Evolutionary conservation across 768 basidiomycete species (phyloP).

Genomic region (Agaricus blazei): DNA sequence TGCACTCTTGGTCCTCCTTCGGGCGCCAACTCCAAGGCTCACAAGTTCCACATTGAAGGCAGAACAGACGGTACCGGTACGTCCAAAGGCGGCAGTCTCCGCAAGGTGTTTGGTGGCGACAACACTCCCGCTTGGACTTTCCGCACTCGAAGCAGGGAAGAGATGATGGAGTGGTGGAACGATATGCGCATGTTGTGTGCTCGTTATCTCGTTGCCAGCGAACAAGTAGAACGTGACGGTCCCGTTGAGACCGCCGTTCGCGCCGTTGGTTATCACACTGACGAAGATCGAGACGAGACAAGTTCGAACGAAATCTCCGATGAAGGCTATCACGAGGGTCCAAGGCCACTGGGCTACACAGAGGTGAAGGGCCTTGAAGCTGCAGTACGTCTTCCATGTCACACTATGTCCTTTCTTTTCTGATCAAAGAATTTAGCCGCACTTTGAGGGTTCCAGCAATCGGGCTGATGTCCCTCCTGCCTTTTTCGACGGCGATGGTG

Average conservation of each 20-base stretch:
- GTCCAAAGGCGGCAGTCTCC: conserved; percentile 43
- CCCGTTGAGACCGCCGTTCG: conserved; percentile 92
- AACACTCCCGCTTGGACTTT: conserved; percentile 79
- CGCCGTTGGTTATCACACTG: conserved; percentile 80
- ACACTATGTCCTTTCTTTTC: background rate
- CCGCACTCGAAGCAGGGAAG: conserved; percentile 82
- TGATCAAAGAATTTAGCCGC: conserved; percentile 9
- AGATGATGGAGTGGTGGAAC: conserved; percentile 99
- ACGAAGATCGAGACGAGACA: conserved; percentile 51
- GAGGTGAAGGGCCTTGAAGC: conserved; percentile 1
- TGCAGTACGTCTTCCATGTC: conserved; percentile 6
- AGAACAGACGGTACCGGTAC: conserved; percentile 76
- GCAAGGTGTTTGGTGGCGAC: conserved; percentile 22
- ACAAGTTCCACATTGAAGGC: conserved; percentile 98
- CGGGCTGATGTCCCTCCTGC: background rate
- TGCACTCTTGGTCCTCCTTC: conserved; percentile 96
- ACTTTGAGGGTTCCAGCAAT: conserved; percentile 13
- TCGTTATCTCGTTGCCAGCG: conserved; percentile 88
- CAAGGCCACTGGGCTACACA: conserved; percentile 2
- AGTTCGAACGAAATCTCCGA: conserved; percentile 35
- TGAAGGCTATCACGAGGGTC: conserved; percentile 28
- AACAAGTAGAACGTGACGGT: conserved; percentile 88
- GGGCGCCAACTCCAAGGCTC: conserved; percentile 54
- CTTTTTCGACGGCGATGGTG: conserved; percentile 1
- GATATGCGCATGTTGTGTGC: conserved; percentile 93